phyloP scores from a whole-genome alignment of 352 stramenopile genomes.

The Aphanomyces astaci region DNA sequence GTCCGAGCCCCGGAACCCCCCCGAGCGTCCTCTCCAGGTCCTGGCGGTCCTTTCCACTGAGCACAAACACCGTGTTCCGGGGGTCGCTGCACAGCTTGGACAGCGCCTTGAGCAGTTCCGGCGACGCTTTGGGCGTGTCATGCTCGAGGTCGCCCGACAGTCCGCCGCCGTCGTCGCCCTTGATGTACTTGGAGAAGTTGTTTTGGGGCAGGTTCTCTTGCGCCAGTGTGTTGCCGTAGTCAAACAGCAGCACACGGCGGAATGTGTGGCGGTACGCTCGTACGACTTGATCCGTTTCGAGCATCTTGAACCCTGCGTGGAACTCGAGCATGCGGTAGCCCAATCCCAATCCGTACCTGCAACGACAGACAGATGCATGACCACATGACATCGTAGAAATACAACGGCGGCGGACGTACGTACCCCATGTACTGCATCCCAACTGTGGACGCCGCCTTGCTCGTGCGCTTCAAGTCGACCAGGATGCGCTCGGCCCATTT shows the following conservation, averaged over 20 bases:
- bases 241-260: slow-evolving; percentile 93
- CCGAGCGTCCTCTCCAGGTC: slow-evolving; percentile 92
- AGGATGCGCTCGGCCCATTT: slow-evolving; percentile 97
- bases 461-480: slow-evolving; percentile 94
- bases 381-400: too few species aligned
- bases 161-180: slow-evolving; percentile 30
- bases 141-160: slow-evolving; percentile 26
- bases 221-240: slow-evolving; percentile 97
- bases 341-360: slow-evolving; percentile 82
- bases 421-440: slow-evolving; percentile 90
- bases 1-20: slow-evolving; percentile 89
- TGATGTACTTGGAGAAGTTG: slow-evolving; percentile 82
- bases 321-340: slow-evolving; percentile 96
- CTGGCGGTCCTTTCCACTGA: slow-evolving; percentile 93
- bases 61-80: slow-evolving; percentile 98
- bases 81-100: slow-evolving; percentile 89
- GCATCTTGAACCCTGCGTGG: slow-evolving; percentile 90
- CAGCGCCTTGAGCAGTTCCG: slow-evolving; percentile 83
- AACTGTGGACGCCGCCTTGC: slow-evolving; percentile 67
- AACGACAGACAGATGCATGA: too few species aligned
- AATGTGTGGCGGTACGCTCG: slow-evolving; percentile 83
- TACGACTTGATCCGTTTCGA: slow-evolving; percentile 88
- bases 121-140: slow-evolving; percentile 41
- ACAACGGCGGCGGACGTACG: too few species aligned
- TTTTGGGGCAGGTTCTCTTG: slow-evolving; percentile 70